A percentile compares a stretch with the other conserved stretches of the same genome.
Evolutionary conservation across 1,284 basidiomycete species (phyloP).

Genomic region (Blastosporella zonata): DNA sequence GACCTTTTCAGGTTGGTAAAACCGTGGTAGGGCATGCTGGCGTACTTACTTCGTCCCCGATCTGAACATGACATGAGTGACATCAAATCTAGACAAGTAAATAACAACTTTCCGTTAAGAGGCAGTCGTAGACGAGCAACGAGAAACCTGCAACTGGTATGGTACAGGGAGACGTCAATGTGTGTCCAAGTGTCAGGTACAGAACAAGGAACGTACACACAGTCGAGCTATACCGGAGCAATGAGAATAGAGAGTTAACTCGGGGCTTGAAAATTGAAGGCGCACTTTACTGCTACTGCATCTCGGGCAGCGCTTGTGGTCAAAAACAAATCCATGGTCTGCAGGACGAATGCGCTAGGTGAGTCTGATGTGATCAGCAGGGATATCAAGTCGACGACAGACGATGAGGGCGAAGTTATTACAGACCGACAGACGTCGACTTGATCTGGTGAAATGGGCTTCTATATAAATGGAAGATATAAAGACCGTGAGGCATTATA

Average conservation of each 20-base stretch:
- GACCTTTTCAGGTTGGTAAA: slow-evolving; percentile 7
- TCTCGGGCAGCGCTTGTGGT: not conserved
- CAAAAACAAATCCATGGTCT: no score
- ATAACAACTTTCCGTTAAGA: slow-evolving; percentile 8
- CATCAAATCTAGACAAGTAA: not conserved
- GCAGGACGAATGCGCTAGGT: not conserved
- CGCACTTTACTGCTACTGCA: not conserved
- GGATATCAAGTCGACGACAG: no score
- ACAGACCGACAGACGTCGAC: no score
- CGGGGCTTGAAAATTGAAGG: not conserved
- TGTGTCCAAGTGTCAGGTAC: not conserved
- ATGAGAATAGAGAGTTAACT: not conserved
- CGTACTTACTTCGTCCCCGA: slow-evolving; percentile 8
- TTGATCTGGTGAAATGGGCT: no score
- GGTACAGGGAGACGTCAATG: not conserved
- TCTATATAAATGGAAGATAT: no score
- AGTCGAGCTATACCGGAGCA: slow-evolving; percentile 1
- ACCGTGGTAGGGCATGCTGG: not conserved
- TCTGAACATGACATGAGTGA: slow-evolving; percentile 1
- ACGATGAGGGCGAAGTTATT: no score
- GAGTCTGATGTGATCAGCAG: not conserved
- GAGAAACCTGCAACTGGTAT: slow-evolving; percentile 13
- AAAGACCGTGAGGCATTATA: no score
- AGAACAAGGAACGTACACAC: slow-evolving; percentile 7
- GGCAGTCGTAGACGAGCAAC: slow-evolving; percentile 11